Base-by-base conservation (phyloP, 1,284 basidiomycete species). In the Ganoderma boninense region DNA sequence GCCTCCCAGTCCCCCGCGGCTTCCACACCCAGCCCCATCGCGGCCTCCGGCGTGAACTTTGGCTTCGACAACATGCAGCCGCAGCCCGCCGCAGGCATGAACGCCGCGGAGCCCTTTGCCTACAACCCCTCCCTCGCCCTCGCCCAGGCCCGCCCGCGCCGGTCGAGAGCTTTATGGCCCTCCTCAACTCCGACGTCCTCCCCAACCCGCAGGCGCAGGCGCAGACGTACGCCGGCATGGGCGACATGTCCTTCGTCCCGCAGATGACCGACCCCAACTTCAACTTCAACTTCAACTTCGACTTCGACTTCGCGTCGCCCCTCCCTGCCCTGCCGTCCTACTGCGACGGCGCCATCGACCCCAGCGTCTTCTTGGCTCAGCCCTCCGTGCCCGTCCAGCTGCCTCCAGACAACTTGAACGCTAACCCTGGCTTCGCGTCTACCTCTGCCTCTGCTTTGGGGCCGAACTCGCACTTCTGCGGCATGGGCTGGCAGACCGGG, bases 301-400 rank as follows among this genome's bases (percentile, higher is more conserved):
- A 32, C 29, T 32, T 32, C 29, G 29, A 32, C 29, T 32, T 5
- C 54, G 1, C 29, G 26, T 14, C 13, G 13, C 7, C 52, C 11
- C 52, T 29, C 13, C 52, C 49, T 4, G 29, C 29, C 29, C 29
- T 32, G n/a, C 6, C 26, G n/a, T n/a, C n/a, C n/a, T n/a, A n/a
- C 6, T 29, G 23, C 44, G 20, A 63, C 62, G 44, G 44, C 20
- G 49, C 62, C 42, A 35, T 63, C 62, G 29, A 49, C 62, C 44
- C 62, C 4, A 63, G 43, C 62, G 13, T 35, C 29, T 32, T 32
- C 29, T 32, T 32, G 29, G 62, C 62, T 63, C 42, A 29, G 44
- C 23, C 49, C 62, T 29, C 43, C 44, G 26, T 14, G 2, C 43
- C 29, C 49, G 26, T 11, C 49, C 2, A 7, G 23, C 4, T 23